Percentiles rank a stretch among this genome's conserved stretches.
Conservation (phyloP, 495 filamentous ascomycete genomes). For the Neurospora tetraspora region DNA sequence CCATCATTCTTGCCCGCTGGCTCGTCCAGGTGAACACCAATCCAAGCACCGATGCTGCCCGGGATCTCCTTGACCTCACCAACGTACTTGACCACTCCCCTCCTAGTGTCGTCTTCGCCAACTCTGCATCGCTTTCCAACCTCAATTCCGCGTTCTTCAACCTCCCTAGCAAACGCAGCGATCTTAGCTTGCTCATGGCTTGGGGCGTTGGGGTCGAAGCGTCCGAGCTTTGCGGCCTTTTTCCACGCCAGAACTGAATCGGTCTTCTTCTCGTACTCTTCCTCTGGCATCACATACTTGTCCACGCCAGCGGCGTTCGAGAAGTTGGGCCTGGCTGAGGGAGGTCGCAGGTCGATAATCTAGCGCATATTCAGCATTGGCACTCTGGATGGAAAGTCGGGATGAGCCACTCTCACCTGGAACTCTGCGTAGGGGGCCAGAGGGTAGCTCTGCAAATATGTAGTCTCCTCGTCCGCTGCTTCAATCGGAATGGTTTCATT, state of each 20-base stretch:
- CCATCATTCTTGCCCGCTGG: slow-evolving; percentile 88
- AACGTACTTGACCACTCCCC: slow-evolving; percentile 76
- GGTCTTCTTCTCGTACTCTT: slow-evolving; percentile 70
- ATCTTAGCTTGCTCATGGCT: slow-evolving; percentile 60
- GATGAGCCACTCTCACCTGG: slow-evolving; percentile 46
- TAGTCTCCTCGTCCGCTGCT: slow-evolving; percentile 57
- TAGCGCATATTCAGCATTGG: slow-evolving; percentile 22
- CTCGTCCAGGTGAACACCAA: slow-evolving; percentile 78
- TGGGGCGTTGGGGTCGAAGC: slow-evolving; percentile 82
- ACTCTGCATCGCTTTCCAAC: slow-evolving; percentile 57
- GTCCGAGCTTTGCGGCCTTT: slow-evolving; percentile 78
- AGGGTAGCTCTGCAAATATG: slow-evolving; percentile 49
- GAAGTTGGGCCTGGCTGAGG: slow-evolving; percentile 60
- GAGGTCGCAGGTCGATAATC: slow-evolving; percentile 73
- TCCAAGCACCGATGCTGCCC: slow-evolving; percentile 61
- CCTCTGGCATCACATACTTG: slow-evolving; percentile 74
- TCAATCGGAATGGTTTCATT: slow-evolving; percentile 46
- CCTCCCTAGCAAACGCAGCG: slow-evolving; percentile 51
- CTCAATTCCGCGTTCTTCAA: slow-evolving; percentile 55
- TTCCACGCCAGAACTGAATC: slow-evolving; percentile 94
- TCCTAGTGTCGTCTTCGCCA: slow-evolving; percentile 53
- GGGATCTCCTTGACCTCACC: slow-evolving; percentile 78
- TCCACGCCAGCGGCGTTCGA: slow-evolving; percentile 62
- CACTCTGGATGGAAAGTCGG: neutral
- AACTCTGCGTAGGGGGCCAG: slow-evolving; percentile 66